These are phyloP conservation scores for Dendrocalamus latiflorus DNA, from an alignment of 202 grass and related monocot species.

Conservation along the genomic window DNA sequence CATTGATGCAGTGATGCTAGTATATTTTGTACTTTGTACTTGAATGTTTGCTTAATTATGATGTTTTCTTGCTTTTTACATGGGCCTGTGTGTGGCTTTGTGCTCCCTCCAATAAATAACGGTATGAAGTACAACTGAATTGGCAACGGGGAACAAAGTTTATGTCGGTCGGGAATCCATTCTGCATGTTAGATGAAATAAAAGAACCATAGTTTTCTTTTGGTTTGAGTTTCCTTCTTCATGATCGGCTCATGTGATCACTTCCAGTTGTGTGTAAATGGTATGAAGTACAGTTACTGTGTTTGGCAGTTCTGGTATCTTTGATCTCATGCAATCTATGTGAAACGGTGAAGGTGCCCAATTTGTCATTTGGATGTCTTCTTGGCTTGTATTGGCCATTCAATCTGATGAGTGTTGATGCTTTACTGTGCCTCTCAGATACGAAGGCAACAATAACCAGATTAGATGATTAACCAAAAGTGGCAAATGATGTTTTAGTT, in stretches of 20 bases:
- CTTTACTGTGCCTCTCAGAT: background rate
- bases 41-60: background rate
- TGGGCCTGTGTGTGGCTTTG: too few relatives aligned
- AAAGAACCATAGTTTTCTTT: too few relatives aligned
- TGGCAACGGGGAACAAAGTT: background rate
- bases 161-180: background rate
- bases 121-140: background rate
- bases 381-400: background rate
- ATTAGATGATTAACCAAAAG: background rate
- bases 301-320: background rate
- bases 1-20: background rate
- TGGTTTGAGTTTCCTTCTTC: too few relatives aligned
- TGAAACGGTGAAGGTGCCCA: background rate
- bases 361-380: constrained; percentile 1
- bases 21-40: background rate
- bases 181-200: too few relatives aligned
- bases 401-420: background rate
- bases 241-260: too few relatives aligned
- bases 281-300: too few relatives aligned
- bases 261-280: too few relatives aligned
- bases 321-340: background rate
- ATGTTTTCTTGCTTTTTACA: background rate
- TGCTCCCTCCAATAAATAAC: too few relatives aligned
- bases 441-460: background rate
- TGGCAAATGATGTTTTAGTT: background rate